Evolutionary conservation across 2,329 filamentous ascomycete genomes (phyloP).

Genomic region (Ilyonectria destructans): DNA sequence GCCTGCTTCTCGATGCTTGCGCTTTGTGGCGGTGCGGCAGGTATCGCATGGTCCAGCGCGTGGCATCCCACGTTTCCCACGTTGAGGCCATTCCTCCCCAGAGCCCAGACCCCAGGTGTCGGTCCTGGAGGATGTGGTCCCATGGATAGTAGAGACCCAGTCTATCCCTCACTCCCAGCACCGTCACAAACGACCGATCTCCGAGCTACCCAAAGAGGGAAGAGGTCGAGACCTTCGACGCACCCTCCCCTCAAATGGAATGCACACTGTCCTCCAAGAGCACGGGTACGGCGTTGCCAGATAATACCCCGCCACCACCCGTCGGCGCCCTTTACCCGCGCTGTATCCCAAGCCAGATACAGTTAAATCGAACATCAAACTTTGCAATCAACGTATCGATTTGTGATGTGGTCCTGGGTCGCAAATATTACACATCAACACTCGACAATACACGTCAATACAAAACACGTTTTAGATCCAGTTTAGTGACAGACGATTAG

Average conservation of each 20-base stretch:
- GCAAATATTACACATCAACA: conserved; percentile 24
- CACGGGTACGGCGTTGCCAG: background rate
- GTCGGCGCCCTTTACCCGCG: conserved; percentile 2
- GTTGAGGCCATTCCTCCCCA: conserved; percentile 7
- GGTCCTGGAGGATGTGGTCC: conserved; percentile 10
- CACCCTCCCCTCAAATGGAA: conserved; percentile 13
- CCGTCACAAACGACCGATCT: conserved; percentile 25
- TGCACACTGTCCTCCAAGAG: background rate
- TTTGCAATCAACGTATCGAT: background rate
- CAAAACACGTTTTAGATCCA: conserved; percentile 1
- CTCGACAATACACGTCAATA: background rate
- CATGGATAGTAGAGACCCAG: conserved; percentile 1
- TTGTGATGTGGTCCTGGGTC: conserved; percentile 10
- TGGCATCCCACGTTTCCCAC: conserved; percentile 1
- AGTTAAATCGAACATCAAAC: conserved; percentile 20
- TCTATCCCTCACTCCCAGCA: conserved; percentile 17
- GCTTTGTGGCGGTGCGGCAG: conserved; percentile 3
- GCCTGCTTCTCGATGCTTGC: background rate
- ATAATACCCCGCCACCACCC: conserved; percentile 7
- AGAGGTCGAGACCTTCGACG: conserved; percentile 7
- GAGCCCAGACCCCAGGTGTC: conserved; percentile 2
- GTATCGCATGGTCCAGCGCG: conserved; percentile 3
- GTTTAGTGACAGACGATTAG: conserved; percentile 23
- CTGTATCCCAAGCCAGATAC: background rate
- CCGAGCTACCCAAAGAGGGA: conserved; percentile 16